Evolutionary conservation across 2,329 filamentous ascomycete species (phyloP).

Genomic region (Fusarium piperis): DNA sequence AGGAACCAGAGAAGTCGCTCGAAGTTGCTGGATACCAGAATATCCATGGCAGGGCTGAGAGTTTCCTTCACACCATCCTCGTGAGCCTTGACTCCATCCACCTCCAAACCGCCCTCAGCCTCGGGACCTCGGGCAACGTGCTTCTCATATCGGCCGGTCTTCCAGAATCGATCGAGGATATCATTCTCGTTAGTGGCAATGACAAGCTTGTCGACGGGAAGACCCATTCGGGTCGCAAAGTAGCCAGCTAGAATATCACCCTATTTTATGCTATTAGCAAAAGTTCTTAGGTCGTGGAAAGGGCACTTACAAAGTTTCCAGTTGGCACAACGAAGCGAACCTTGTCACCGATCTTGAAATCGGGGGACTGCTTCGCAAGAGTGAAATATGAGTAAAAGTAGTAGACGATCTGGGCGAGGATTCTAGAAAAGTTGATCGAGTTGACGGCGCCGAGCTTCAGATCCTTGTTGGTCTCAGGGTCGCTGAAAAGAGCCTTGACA

Average conservation of each 20-base stretch:
- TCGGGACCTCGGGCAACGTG: slow-evolving; percentile 68
- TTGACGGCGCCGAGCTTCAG: slow-evolving; percentile 93
- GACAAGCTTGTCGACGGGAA: slow-evolving; percentile 87
- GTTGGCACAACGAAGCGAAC: slow-evolving; percentile 91
- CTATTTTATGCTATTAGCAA: background rate
- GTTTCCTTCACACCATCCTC: slow-evolving; percentile 88
- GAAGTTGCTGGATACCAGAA: slow-evolving; percentile 95
- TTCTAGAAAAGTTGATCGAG: slow-evolving; percentile 95
- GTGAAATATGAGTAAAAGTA: slow-evolving; percentile 96
- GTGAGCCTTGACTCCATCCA: slow-evolving; percentile 71
- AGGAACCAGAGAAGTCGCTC: slow-evolving; percentile 96
- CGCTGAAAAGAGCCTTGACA: slow-evolving; percentile 91
- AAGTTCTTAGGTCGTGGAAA: background rate
- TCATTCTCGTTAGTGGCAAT: slow-evolving; percentile 98
- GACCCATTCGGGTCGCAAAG: slow-evolving; percentile 89
- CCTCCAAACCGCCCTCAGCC: slow-evolving; percentile 70
- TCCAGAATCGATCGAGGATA: slow-evolving; percentile 95
- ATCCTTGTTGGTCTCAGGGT: slow-evolving; percentile 82
- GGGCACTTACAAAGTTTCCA: slow-evolving; percentile 79
- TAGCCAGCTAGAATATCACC: slow-evolving; percentile 91
- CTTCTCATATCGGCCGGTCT: slow-evolving; percentile 90
- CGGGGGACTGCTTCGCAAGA: slow-evolving; percentile 68
- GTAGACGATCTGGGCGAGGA: slow-evolving; percentile 96
- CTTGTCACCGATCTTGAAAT: slow-evolving; percentile 72
- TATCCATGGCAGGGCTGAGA: slow-evolving; percentile 95